Conservation (phyloP, 2,329 filamentous ascomycete species). For the Aspergillus sp. region DNA sequence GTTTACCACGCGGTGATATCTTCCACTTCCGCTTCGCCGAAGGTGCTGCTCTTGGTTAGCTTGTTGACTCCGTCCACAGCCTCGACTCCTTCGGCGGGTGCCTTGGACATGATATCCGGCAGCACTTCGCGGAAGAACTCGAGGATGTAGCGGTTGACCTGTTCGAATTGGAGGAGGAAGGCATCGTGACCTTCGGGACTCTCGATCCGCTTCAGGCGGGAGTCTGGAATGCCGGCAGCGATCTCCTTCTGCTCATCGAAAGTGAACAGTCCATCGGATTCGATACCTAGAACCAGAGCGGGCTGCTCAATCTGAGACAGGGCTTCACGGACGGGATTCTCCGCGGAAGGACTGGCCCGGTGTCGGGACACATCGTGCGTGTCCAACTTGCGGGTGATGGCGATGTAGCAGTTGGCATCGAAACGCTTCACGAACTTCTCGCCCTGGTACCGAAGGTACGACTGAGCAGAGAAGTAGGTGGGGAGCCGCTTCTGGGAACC, state of each 20-base stretch:
- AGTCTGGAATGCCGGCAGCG: slow-evolving; percentile 75
- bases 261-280: slow-evolving; percentile 93
- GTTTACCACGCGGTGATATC: slow-evolving; percentile 91
- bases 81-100: slow-evolving; percentile 50
- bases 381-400: slow-evolving; percentile 95
- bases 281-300: slow-evolving; percentile 86
- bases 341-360: slow-evolving; percentile 53
- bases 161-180: slow-evolving; percentile 94
- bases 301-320: slow-evolving; percentile 84
- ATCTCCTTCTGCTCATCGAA: slow-evolving; percentile 96
- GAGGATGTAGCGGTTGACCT: slow-evolving; percentile 86
- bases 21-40: slow-evolving; percentile 93
- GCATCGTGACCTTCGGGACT: slow-evolving; percentile 95
- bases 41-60: slow-evolving; percentile 83
- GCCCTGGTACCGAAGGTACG: slow-evolving; percentile 94
- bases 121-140: slow-evolving; percentile 79
- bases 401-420: slow-evolving; percentile 98
- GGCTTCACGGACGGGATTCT: slow-evolving; percentile 66
- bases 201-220: slow-evolving; percentile 81
- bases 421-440: slow-evolving; percentile 96
- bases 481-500: slow-evolving; percentile 51
- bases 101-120: slow-evolving; percentile 80
- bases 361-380: slow-evolving; percentile 91
- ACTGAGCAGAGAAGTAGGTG: slow-evolving; percentile 98
- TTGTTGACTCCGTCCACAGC: slow-evolving; percentile 60